Evolutionary conservation across 768 basidiomycete genomes (phyloP).

Genomic region (Amanita pseudoporphyria): DNA sequence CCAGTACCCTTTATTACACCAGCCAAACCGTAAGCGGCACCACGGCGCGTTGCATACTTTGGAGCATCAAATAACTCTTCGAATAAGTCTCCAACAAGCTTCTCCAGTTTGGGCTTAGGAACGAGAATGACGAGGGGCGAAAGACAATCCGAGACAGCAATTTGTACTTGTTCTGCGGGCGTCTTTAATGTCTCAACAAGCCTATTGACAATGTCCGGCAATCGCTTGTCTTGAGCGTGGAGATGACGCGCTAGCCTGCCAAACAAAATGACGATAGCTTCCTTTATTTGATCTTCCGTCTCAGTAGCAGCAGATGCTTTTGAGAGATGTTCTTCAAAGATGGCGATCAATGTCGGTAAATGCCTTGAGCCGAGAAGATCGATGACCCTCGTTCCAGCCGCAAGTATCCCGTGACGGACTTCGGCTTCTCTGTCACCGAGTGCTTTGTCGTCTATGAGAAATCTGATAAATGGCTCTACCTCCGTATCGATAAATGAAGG

Average conservation of each 20-base stretch:
- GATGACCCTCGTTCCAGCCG: constrained; percentile 71
- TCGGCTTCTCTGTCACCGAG: constrained; percentile 77
- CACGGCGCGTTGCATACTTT: constrained; percentile 92
- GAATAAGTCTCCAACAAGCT: constrained; percentile 69
- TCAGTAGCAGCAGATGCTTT: constrained; percentile 50
- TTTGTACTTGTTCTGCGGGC: constrained; percentile 92
- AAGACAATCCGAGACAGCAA: constrained; percentile 92
- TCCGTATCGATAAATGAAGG: constrained; percentile 51
- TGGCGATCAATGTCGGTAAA: constrained; percentile 63
- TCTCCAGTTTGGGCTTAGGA: constrained; percentile 38
- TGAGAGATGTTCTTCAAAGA: constrained; percentile 74
- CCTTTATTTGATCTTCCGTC: constrained; percentile 81
- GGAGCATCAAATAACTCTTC: constrained; percentile 65
- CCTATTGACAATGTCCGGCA: constrained; percentile 75
- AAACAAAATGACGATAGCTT: constrained; percentile 90
- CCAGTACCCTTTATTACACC: constrained; percentile 91
- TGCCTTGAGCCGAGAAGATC: constrained; percentile 71
- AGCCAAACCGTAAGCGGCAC: constrained; percentile 93
- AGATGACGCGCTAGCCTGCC: constrained; percentile 89
- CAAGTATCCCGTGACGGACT: constrained; percentile 83
- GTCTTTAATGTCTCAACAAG: constrained; percentile 87
- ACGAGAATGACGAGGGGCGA: constrained; percentile 76
- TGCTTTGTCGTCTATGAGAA: constrained; percentile 79
- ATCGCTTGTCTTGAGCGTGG: constrained; percentile 62
- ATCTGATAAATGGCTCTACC: constrained; percentile 69